A percentile compares a stretch with the other conserved stretches of the same genome.
Evolutionary conservation across 2,329 filamentous ascomycete species (phyloP).

Genomic region (Colletotrichum filicis): DNA sequence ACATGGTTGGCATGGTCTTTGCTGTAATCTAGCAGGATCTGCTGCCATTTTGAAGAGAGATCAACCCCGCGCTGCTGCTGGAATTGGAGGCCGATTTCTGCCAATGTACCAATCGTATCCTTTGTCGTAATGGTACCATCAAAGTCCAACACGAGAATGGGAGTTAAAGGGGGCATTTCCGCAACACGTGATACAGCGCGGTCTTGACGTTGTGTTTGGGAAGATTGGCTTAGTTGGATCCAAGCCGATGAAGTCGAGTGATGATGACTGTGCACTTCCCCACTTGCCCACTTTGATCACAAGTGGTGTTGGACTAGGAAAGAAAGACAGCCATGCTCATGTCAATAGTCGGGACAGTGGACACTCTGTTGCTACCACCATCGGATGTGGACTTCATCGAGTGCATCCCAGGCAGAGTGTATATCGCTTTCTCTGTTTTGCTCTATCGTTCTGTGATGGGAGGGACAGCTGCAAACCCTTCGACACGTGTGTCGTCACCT

Average conservation of each 20-base stretch:
- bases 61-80: slow-evolving; percentile 41
- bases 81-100: slow-evolving; percentile 52
- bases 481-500: not conserved
- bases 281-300: slow-evolving; percentile 20
- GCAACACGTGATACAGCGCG: not conserved
- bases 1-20: slow-evolving; percentile 53
- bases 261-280: slow-evolving; percentile 3
- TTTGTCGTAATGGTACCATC: slow-evolving; percentile 67
- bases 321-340: not conserved
- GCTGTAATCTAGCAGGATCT: slow-evolving; percentile 57
- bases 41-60: slow-evolving; percentile 54
- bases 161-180: slow-evolving; percentile 23
- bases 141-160: slow-evolving; percentile 67
- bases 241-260: not conserved
- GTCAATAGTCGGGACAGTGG: not conserved
- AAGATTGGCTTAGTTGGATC: not conserved
- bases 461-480: slow-evolving; percentile 6
- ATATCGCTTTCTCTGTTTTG: not conserved
- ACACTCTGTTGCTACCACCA: not conserved
- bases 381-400: too few relatives aligned
- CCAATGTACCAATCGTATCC: slow-evolving; percentile 64
- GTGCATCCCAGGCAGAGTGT: not conserved
- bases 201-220: not conserved
- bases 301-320: not conserved
- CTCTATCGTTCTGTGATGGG: not conserved